Evolutionary conservation across 164 flowering plant genomes (phyloP).

Genomic region (Vitis rotundifolia): DNA sequence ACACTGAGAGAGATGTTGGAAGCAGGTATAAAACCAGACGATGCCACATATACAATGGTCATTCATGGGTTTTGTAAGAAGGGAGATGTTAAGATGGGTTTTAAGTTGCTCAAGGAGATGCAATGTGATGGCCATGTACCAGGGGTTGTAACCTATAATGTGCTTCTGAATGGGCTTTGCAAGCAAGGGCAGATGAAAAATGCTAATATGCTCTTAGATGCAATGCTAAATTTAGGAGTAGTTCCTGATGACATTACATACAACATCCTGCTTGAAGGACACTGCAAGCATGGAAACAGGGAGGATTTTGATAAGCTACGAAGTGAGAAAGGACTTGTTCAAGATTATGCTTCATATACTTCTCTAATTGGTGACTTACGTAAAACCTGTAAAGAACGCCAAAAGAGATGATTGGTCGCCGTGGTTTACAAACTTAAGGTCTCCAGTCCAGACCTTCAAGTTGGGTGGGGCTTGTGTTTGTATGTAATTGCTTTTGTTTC

Average conservation of each 20-base stretch:
- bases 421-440: too few relatives aligned
- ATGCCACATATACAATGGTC: constrained; percentile 70
- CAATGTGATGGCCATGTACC: constrained; percentile 52
- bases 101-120: constrained; percentile 69
- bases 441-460: too few relatives aligned
- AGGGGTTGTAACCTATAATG: constrained; percentile 66
- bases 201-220: constrained; percentile 68
- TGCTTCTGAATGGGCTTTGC: constrained; percentile 74
- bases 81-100: constrained; percentile 65
- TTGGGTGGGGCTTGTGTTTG: too few relatives aligned
- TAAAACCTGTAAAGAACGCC: constrained; percentile 31
- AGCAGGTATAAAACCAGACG: constrained; percentile 58
- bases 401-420: constrained; percentile 19
- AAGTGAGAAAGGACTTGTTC: constrained; percentile 63
- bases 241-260: constrained; percentile 79
- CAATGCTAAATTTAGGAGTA: constrained; percentile 71
- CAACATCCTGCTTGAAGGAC: constrained; percentile 77
- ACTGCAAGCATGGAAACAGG: constrained; percentile 46
- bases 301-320: constrained; percentile 39
- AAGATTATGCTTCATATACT: constrained; percentile 65
- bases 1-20: constrained; percentile 61
- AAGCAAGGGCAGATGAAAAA: constrained; percentile 73
- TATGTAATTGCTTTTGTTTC: too few relatives aligned
- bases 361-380: constrained; percentile 39
- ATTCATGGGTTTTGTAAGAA: constrained; percentile 69